Percentiles rank a stretch among this genome's conserved stretches.
These are phyloP conservation scores for Castanea sativa DNA, from an alignment of 306 rosid genomes.

Conservation along the genomic window DNA sequence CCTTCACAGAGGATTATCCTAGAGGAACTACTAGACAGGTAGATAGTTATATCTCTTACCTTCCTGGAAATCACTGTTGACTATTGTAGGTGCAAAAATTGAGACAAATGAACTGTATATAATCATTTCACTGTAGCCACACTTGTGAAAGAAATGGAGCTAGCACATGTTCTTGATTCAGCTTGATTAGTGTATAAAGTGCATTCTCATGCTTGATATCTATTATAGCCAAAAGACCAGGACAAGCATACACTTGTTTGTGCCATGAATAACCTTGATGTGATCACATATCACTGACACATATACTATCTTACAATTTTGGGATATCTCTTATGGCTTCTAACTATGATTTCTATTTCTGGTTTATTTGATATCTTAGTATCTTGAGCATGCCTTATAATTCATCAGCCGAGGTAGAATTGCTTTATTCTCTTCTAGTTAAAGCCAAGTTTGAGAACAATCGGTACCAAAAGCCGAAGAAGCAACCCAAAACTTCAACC, in stretches of 20 bases:
- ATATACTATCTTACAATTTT: not conserved
- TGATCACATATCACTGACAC: not conserved
- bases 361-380: slow-evolving; percentile 44
- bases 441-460: slow-evolving; percentile 86
- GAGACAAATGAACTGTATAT: not conserved
- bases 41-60: not conserved
- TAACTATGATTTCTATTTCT: slow-evolving; percentile 5
- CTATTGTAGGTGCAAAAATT: not conserved
- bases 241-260: not conserved
- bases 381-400: slow-evolving; percentile 58
- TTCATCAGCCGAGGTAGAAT: slow-evolving; percentile 70
- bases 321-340: not conserved
- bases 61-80: not conserved
- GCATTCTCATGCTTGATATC: not conserved
- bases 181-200: slow-evolving; percentile 1
- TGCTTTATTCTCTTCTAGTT: slow-evolving; percentile 70
- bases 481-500: slow-evolving; percentile 65
- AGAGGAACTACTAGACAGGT: slow-evolving; percentile 90
- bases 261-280: not conserved
- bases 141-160: not conserved
- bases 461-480: slow-evolving; percentile 74
- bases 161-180: not conserved
- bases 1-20: slow-evolving; percentile 82
- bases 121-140: not conserved
- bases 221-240: not conserved